Base-by-base conservation (phyloP, 306 rosid genomes). In the Prunus davidiana region DNA sequence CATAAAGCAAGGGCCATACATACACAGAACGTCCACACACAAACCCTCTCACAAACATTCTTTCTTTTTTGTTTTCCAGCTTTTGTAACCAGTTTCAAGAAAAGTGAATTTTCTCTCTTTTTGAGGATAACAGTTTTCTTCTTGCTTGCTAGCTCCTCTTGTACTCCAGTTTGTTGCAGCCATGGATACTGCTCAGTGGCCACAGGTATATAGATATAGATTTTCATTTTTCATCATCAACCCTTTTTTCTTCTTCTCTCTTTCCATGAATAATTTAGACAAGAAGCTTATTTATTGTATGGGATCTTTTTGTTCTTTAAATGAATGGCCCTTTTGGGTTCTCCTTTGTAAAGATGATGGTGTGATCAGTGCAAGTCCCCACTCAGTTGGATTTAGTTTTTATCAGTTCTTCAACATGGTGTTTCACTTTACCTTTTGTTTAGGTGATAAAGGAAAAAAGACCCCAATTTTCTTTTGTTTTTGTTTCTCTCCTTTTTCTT, bases 131-230 rank as follows among this genome's bases (percentile, higher is more conserved):
- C 66, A 77, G 54, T 47, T 38, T 64, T 82, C 10, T 73, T 76
- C 67, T 81, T 79, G 22, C 6, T 30, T 14, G 54, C 54, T 67
- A 69, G 27, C 75, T 47, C 30, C 12, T 28, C 72, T 38, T 60
- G 86, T 30, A 10, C 27, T 38, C 50, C 45, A 64, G 50, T 64
- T 64, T 34, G 57, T 62, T 82, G 80, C 79, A 74, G 80, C 86
- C 90, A 92, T 92, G 97, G 91, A 92, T 73, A 85, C 91, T 69
- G 84, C 93, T 88, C 91, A 87, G 38, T 92, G 97, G 93, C 90
- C 97, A 73, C 96, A 85, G 93, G 97, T 92, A 80, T 22, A 64
- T 63, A 62, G 27, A 77, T 64, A 5, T 27, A 22, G 32, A 22
- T 16, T 12, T 28, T 15, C 6, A 25, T 60, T 50, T 9, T 46